Base-by-base conservation (phyloP, 345 rosid genomes). In the Pugionium cornutum region DNA sequence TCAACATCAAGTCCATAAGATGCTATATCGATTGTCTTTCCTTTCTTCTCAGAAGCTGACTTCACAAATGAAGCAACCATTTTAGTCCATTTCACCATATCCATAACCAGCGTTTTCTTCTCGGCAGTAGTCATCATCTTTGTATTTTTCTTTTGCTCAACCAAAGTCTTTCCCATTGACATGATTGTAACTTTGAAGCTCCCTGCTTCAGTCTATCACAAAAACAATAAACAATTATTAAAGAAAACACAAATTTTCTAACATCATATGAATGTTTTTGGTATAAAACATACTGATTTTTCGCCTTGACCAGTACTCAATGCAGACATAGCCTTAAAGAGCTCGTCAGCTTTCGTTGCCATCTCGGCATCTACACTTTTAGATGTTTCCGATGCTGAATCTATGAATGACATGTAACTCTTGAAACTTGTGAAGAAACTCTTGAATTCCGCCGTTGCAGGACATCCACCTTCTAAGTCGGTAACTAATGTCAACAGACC, bases 31-130 rank as follows among this genome's bases (percentile, higher is more conserved):
- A 73, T 44, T 3, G 60, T 27, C 56, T 42, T 73, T 58, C 76
- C 72, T 31, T 73, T 66, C 56, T 25, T 58, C 50, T 58, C 71
- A 1, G 67, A 44, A 4, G 71, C 76, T 0, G 76, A 33, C 35
- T 73, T 58, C 7, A 66, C 62, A 28, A 45, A 36, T 44, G 71
- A 51, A 51, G 49, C 71, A 1, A 73, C 5, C 44, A 11, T 37
- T 10, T 25, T 59, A 25, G 62, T 52, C 76, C 76, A 73, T 48
- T 58, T 37, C 42, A 59, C 61, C 76, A 73, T 73, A 36, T 29
- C 7, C 1, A 4, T 25, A 28, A 45, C 26, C 7, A 66, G 34
- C 6, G 11, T 34, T 46, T 64, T 66, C 71, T 49, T 73, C 10
- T 66, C 37, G 2, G 30, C 8, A 1, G 6, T 2, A 3, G 72